Conservation (phyloP, 768 basidiomycete species). For the Antrodiella citrinella region DNA sequence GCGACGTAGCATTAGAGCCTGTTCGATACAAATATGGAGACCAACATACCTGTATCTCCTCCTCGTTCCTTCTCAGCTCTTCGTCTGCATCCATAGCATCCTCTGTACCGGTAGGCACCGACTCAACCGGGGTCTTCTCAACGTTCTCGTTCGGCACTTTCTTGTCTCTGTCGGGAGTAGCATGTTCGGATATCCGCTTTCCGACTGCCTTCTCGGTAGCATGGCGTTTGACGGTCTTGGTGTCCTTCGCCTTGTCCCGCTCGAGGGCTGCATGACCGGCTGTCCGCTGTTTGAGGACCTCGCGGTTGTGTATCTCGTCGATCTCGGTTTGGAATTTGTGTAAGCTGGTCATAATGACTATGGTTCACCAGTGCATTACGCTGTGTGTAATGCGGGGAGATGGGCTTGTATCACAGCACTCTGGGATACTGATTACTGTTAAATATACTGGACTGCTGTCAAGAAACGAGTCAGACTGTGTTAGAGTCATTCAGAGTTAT, state of each 20-base stretch:
- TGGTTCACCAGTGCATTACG: not conserved
- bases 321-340: slow-evolving; percentile 69
- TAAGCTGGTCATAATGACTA: slow-evolving; percentile 38
- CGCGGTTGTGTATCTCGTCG: slow-evolving; percentile 64
- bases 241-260: slow-evolving; percentile 21
- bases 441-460: not conserved
- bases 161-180: no score
- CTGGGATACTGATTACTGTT: not conserved
- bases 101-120: no score
- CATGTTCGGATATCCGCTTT: no score
- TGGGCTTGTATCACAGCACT: not conserved
- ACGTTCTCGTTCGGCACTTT: no score
- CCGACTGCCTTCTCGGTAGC: slow-evolving; percentile 2
- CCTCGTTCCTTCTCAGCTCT: slow-evolving; percentile 28
- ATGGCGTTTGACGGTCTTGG: slow-evolving; percentile 7
- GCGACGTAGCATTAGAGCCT: not conserved
- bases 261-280: slow-evolving; percentile 32
- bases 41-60: slow-evolving; percentile 41
- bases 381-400: not conserved
- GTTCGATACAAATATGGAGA: slow-evolving; percentile 1
- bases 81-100: slow-evolving; percentile 1
- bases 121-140: no score
- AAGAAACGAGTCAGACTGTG: not conserved
- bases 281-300: slow-evolving; percentile 54
- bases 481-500: not conserved